Evolutionary conservation across 202 grass and related monocot species (phyloP).

Genomic region (Panicum virgatum): DNA sequence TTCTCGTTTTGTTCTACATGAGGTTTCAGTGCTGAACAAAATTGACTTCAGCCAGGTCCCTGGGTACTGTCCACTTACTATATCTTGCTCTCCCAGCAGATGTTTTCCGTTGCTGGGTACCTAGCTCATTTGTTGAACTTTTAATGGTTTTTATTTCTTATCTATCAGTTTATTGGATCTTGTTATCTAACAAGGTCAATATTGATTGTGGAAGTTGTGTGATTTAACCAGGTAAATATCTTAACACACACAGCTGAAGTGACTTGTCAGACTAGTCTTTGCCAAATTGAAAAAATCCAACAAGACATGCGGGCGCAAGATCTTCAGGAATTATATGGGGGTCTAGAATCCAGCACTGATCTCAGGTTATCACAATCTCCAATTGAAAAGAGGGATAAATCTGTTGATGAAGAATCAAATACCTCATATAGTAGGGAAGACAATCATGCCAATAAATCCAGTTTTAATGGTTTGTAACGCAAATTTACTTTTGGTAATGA

Average conservation of each 20-base stretch:
- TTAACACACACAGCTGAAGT: slow-evolving; percentile 63
- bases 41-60: neutral
- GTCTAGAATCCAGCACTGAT: neutral
- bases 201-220: slow-evolving; percentile 27
- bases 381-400: slow-evolving; percentile 25
- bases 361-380: neutral
- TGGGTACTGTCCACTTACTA: slow-evolving; percentile 11
- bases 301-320: slow-evolving; percentile 58
- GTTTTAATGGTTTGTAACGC: neutral
- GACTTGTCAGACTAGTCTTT: neutral
- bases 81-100: slow-evolving; percentile 13
- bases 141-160: neutral
- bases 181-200: neutral
- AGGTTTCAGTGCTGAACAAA: neutral
- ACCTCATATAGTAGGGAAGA: slow-evolving; percentile 26
- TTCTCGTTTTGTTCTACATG: neutral
- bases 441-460: neutral
- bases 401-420: slow-evolving; percentile 15
- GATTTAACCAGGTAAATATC: slow-evolving; percentile 66
- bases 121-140: neutral
- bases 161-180: neutral
- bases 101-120: neutral
- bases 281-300: slow-evolving; percentile 49
- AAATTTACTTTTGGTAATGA: neutral
- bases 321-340: slow-evolving; percentile 39